A percentile compares a stretch with the other conserved stretches of the same genome.
phyloP scores from a whole-genome alignment of 139 green algal genomes.

The Chlamydomonas eustigma region DNA sequence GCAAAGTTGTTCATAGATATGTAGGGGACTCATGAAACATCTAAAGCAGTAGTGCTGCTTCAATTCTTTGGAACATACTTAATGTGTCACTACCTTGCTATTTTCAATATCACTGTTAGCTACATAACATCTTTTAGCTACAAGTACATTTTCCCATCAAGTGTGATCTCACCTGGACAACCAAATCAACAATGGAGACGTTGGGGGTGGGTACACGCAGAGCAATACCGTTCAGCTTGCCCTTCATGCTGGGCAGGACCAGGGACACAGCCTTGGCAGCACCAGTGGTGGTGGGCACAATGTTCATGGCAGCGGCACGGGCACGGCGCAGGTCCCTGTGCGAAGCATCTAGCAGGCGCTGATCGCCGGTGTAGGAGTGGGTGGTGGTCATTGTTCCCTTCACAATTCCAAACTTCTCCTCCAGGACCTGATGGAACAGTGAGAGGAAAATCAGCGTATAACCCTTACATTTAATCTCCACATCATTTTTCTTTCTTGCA shows the following conservation, averaged over 20 bases:
- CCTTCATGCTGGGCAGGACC: slow-evolving; percentile 90
- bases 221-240: slow-evolving; percentile 96
- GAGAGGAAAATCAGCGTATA: not conserved
- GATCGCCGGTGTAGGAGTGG: slow-evolving; percentile 99
- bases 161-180: slow-evolving; percentile 76
- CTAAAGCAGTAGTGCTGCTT: too few species aligned
- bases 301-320: slow-evolving; percentile 95
- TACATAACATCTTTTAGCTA: too few species aligned
- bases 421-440: slow-evolving; percentile 96
- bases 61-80: too few species aligned
- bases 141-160: not conserved
- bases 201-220: slow-evolving; percentile 98
- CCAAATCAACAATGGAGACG: slow-evolving; percentile 97
- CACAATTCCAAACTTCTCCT: slow-evolving; percentile 98
- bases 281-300: slow-evolving; percentile 98
- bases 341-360: slow-evolving; percentile 96
- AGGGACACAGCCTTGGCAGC: slow-evolving; percentile 97
- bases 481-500: too few species aligned
- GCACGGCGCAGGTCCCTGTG: slow-evolving; percentile 96
- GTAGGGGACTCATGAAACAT: too few species aligned
- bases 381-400: slow-evolving; percentile 99
- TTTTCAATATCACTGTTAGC: too few species aligned
- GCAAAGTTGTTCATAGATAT: too few species aligned
- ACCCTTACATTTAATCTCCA: too few species aligned
- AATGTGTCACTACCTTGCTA: too few species aligned